Evolutionary conservation across 2,329 filamentous ascomycete genomes (phyloP), one percentile per base, ranked within the genome.

Genomic region (Fusarium tanahbumbuense): DNA sequence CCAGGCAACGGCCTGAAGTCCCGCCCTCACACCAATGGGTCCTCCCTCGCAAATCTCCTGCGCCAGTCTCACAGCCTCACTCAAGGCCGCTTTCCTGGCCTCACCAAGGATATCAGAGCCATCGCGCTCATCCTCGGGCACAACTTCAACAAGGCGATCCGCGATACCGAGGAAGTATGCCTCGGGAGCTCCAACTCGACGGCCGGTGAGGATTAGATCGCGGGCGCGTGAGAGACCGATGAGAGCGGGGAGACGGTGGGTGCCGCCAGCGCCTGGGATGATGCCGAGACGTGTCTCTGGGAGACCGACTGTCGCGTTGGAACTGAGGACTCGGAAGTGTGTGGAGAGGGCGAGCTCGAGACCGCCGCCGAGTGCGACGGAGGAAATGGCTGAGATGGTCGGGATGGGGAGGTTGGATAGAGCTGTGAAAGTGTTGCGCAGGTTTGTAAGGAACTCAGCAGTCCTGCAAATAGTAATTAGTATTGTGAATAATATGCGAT

Each of bases 211-310:
- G 54, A 98, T 91, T 75, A 98, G 83, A 79, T 99, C 95, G 53
- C 94, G 87, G n/a, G 96, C 96, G 58, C 94, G 89, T 27, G 87
- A 85, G 25, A 92, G 82, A 8, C 96, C 96, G 70, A 99, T 91
- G 22, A 99, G 81, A 11, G 86, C 87, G 3, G 94, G 93, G 1
- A 99, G 89, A 12, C 96, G 91, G 80, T 93, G 93, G 2, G 95
- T 98, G 64, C 95, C 96, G 45, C 96, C 96, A 4, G 95, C 96
- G 63, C 96, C 96, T 5, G 96, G 96, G 70, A 99, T 92, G 78
- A 99, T 99, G 59, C 92, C 96, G 4, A 99, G 87, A 4, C 94
- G 87, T 3, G 96, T 98, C 80, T 99, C 96, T 2, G 96, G 96
- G 8, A 98, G 88, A 1, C 90, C 94, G 57, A 99, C 89, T 25